phyloP scores from a whole-genome alignment of 768 basidiomycete genomes.

The Glaciozyma antarctica region DNA sequence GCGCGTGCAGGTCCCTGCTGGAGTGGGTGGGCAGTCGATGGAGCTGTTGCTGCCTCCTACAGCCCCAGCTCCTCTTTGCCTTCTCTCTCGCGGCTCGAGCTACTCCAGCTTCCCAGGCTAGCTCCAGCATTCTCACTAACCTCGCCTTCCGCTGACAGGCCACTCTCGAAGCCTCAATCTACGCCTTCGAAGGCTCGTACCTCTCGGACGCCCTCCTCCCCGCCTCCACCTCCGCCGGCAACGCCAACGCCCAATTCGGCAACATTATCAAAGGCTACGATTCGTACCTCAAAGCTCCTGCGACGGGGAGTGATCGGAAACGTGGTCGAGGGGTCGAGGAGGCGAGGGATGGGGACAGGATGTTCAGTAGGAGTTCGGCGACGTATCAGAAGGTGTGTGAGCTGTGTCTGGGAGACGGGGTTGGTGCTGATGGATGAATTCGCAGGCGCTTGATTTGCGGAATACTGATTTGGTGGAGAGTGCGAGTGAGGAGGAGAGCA shows the following conservation, averaged over 20 bases:
- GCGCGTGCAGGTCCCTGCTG: no score
- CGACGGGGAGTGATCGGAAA: constrained; percentile 28
- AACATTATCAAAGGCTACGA: constrained; percentile 45
- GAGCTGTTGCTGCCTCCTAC: background rate
- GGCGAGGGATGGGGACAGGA: constrained; percentile 37
- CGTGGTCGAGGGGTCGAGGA: constrained; percentile 31
- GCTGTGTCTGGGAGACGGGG: background rate
- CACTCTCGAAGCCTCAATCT: constrained; percentile 40
- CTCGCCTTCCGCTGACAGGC: constrained; percentile 35
- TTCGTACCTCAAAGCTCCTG: constrained; percentile 40
- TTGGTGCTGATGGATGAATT: background rate
- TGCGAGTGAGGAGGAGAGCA: constrained; percentile 7
- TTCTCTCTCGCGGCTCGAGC: background rate
- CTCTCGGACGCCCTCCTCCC: constrained; percentile 38
- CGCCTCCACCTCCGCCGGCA: constrained; percentile 33
- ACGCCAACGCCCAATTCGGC: constrained; percentile 33
- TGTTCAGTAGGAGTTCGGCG: constrained; percentile 40
- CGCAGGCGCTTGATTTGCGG: constrained; percentile 4
- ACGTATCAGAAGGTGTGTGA: constrained; percentile 38
- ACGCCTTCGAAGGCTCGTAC: constrained; percentile 43
- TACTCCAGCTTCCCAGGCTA: no score
- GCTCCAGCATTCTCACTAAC: background rate
- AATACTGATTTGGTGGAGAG: background rate
- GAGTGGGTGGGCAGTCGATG: no score
- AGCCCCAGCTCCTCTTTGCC: background rate